Percentiles rank a stretch among this genome's conserved stretches.
phyloP scores from a whole-genome alignment of 2,329 filamentous ascomycete genomes.

The Paecilomyces dactylethromorphus region DNA sequence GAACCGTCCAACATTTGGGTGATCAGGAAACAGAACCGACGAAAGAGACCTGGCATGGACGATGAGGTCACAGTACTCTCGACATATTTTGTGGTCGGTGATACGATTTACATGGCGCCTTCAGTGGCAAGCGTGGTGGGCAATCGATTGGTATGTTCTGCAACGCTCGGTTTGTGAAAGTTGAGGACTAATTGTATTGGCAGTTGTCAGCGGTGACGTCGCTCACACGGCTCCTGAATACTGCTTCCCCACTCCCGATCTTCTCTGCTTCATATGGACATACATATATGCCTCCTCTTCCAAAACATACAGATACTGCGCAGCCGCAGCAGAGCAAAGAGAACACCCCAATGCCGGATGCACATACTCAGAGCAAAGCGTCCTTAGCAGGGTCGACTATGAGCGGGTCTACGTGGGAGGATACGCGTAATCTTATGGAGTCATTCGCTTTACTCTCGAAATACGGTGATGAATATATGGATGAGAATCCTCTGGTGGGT shows the following conservation, averaged over 20 bases:
- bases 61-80: constrained; percentile 49
- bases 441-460: constrained; percentile 46
- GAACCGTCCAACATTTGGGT: constrained; percentile 51
- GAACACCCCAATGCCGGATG: constrained; percentile 39
- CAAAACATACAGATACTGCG: constrained; percentile 31
- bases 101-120: constrained; percentile 56
- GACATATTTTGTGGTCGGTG: constrained; percentile 56
- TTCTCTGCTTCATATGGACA: constrained; percentile 56
- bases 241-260: constrained; percentile 46
- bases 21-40: constrained; percentile 52
- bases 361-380: constrained; percentile 21
- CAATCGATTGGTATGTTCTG: constrained; percentile 25
- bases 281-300: constrained; percentile 49
- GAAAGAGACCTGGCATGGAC: constrained; percentile 35
- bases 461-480: constrained; percentile 57
- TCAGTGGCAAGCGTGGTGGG: constrained; percentile 53
- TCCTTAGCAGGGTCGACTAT: constrained; percentile 16
- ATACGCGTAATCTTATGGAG: constrained; percentile 37
- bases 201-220: constrained; percentile 52
- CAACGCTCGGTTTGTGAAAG: not conserved
- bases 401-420: constrained; percentile 21
- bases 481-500: constrained; percentile 56
- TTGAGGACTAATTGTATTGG: constrained; percentile 1
- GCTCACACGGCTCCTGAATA: constrained; percentile 49
- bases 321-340: constrained; percentile 43